Conservation (phyloP, 192 early-diverging fungal species). For the Mortierella alpina region DNA sequence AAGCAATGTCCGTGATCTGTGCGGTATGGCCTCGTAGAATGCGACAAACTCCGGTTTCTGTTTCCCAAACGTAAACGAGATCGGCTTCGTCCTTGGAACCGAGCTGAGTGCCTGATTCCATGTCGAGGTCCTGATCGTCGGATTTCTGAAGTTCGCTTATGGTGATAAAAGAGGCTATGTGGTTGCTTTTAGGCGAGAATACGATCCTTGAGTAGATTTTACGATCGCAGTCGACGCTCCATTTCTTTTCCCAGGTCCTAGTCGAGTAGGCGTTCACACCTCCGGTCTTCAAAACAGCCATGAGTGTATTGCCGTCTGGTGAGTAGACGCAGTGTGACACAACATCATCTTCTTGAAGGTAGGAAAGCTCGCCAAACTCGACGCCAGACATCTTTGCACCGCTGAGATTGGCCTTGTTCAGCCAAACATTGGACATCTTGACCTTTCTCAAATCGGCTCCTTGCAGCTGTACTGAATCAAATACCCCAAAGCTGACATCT, state of each 20-base stretch:
- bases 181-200: not conserved
- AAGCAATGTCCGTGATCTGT: not conserved
- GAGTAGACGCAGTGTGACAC: not conserved
- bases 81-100: too few species aligned
- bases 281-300: not conserved
- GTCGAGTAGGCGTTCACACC: not conserved
- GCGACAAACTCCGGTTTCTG: too few species aligned
- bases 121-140: too few species aligned
- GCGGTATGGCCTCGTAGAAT: too few species aligned
- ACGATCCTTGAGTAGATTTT: not conserved
- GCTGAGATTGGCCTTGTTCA: not conserved
- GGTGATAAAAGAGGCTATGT: not conserved
- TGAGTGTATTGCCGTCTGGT: not conserved
- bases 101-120: too few species aligned
- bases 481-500: not conserved
- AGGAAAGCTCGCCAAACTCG: not conserved
- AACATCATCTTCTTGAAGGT: not conserved
- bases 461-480: not conserved
- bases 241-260: not conserved
- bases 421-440: not conserved
- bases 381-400: not conserved
- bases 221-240: not conserved
- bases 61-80: too few species aligned
- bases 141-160: too few species aligned
- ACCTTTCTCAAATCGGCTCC: slow-evolving; percentile 2